Evolutionary conservation across 2,329 filamentous ascomycete genomes (phyloP).

Genomic region (Rhynchosporium agropyri): DNA sequence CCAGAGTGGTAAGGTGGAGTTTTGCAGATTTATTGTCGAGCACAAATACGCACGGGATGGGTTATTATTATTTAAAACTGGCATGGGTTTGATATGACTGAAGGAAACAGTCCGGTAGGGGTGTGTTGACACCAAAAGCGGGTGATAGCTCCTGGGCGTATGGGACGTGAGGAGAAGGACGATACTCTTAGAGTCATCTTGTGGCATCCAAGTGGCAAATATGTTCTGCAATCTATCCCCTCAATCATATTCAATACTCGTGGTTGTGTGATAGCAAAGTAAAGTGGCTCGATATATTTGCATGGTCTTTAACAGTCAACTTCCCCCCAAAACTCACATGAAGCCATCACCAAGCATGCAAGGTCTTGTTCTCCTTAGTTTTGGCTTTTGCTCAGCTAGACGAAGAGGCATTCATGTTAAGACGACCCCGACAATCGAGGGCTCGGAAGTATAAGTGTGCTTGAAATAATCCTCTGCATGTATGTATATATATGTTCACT

Average conservation of each 20-base stretch:
- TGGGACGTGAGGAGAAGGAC: not conserved
- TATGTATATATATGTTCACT: too few relatives aligned
- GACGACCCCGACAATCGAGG: too few relatives aligned
- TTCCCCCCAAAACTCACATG: too few relatives aligned
- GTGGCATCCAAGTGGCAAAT: conserved; percentile 7
- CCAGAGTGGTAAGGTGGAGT: conserved; percentile 7
- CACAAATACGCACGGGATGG: conserved; percentile 3
- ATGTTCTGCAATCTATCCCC: conserved; percentile 9
- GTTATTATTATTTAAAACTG: conserved; percentile 17
- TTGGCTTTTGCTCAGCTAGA: too few relatives aligned
- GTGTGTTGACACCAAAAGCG: not conserved
- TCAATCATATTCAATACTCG: not conserved
- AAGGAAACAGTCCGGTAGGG: conserved; percentile 3
- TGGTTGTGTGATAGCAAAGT: not conserved
- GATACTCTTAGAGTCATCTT: conserved; percentile 1
- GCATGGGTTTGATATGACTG: conserved; percentile 12
- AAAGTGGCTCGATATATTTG: too few relatives aligned
- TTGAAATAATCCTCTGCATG: too few relatives aligned
- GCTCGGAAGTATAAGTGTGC: too few relatives aligned
- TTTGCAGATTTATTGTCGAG: conserved; percentile 10
- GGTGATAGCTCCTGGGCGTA: not conserved
- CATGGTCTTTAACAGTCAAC: too few relatives aligned
- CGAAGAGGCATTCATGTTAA: too few relatives aligned
- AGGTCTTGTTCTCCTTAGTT: too few relatives aligned
- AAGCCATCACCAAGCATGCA: too few relatives aligned